Base-by-base conservation (phyloP, 306 rosid species). In the Prinsepia uniflora region DNA sequence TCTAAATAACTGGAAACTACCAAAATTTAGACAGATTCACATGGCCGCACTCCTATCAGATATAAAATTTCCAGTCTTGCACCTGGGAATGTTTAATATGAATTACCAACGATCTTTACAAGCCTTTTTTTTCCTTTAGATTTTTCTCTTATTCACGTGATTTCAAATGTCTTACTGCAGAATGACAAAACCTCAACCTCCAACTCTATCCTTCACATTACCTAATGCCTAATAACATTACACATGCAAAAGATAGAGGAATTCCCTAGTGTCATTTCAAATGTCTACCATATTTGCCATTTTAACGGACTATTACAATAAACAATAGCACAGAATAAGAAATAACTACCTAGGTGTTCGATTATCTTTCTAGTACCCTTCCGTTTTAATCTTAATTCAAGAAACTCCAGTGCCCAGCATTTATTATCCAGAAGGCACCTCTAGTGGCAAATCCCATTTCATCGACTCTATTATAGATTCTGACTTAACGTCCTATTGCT, bases 181-280 rank as follows among this genome's bases (percentile, higher is more conserved):
- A 48, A 11, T 13, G 43, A 4, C 36, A 46, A 12, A 47, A 24
- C 12, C 56, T 44, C 39, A 66, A 14, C 36, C 6, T n/a, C 58
- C 58, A 66, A 66, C 57, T 46, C 43, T 46, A 65, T 48, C 45
- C 71, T 24, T 66, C 22, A 47, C 34, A 22, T 43, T 24, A 66
- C 56, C 44, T 66, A 58, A 30, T 47, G 30, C 57, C 5, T 18
- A 24, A 47, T 6, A 47, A 39, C 57, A 22, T 34, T 7, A 24
- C 7, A 17, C 57, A 47, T 24, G 1, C 53, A 20, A 52, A 64
- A 22, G 13, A 65, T 7, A 46, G 12, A 45, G 22, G 18, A 49
- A 11, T 48, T 65, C 70, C 70, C 57, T 10, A 46, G 8, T 30
- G 17, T 30, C 22, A 10, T 30, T 36, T 63, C 53, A 48, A 48